Evolutionary conservation across 1,284 basidiomycete genomes (phyloP), one percentile per base, ranked within the genome.

Genomic region (Sparassis latifolia): DNA sequence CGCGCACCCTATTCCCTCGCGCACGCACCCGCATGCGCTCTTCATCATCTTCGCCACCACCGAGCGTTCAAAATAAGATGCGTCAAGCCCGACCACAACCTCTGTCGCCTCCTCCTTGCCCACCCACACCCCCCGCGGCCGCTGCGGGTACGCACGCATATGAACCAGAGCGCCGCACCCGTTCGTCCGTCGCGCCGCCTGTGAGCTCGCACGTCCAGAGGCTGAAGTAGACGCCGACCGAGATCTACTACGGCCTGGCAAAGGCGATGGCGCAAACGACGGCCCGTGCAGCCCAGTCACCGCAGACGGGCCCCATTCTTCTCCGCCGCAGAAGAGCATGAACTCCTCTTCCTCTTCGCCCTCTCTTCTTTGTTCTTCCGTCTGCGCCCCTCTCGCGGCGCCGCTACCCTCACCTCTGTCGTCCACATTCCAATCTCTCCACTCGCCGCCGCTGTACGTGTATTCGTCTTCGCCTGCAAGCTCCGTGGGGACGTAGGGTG

Each of bases 121-220:
- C 5, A 77, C 69, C 81, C 82, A 84, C 12, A 80, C 76, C 28
- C 72, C 69, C 35, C 76, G 70, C 35, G 72, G 68, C 27, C 69
- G 68, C 30, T 76, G 72, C 2, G 78, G 80, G 5, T 76, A 72
- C 10, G 79, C 82, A 12, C 67, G 66, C 52, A 73, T 56, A 59
- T 84, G 81, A 7, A 86, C 61, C 3, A 83, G 60, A 1, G 79
- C 72, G 0, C 84, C 84, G 54, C 83, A 86, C 0, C 82, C 83
- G 45, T 77, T 82, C 27, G 72, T 58, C 47, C 60, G 56, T 27
- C 58, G 61, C 41, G 55, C 53, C 52, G 50, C 27, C 44, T 50
- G 41, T 52, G 46, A 45, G 49, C 52, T 41, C 50, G 50, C 45
- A 30, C 50, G 49, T 53, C 37, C 45, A 33, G 42, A 40, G 42